phyloP scores from a whole-genome alignment of 176 grass and related monocot genomes.

The Chloris gayana region DNA sequence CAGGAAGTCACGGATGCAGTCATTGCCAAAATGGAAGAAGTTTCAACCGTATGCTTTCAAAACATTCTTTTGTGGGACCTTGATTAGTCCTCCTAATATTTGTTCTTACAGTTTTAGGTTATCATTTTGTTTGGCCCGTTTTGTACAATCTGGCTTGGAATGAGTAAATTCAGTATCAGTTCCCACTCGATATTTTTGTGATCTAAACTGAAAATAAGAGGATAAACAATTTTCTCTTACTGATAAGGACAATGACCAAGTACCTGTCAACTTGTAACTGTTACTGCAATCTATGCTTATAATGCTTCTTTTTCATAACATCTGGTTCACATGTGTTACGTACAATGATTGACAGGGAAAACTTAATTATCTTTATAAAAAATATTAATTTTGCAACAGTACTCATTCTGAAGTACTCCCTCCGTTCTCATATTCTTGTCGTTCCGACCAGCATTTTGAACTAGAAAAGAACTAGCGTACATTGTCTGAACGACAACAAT shows the following conservation, averaged over 20 bases:
- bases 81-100: slow-evolving; percentile 40
- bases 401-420: too few relatives aligned
- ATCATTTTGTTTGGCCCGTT: slow-evolving; percentile 38
- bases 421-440: too few relatives aligned
- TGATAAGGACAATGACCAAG: not conserved
- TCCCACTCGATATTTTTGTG: slow-evolving; percentile 6
- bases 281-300: not conserved
- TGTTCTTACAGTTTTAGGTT: slow-evolving; percentile 43
- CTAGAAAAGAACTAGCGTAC: too few relatives aligned
- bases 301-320: not conserved
- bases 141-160: slow-evolving; percentile 32
- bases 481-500: too few relatives aligned
- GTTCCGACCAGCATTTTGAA: too few relatives aligned
- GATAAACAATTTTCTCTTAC: slow-evolving; percentile 9
- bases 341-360: too few relatives aligned
- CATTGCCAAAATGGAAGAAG: slow-evolving; percentile 58
- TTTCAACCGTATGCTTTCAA: not conserved
- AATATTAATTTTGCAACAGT: too few relatives aligned
- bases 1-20: slow-evolving; percentile 90
- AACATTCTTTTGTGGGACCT: slow-evolving; percentile 27
- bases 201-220: slow-evolving; percentile 52
- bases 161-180: slow-evolving; percentile 23
- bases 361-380: too few relatives aligned
- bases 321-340: too few relatives aligned
- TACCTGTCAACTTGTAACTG: not conserved